Evolutionary conservation across 2,329 filamentous ascomycete species (phyloP), one percentile per base, ranked within the genome.

Genomic region (Aspergillus hiratsukae): DNA sequence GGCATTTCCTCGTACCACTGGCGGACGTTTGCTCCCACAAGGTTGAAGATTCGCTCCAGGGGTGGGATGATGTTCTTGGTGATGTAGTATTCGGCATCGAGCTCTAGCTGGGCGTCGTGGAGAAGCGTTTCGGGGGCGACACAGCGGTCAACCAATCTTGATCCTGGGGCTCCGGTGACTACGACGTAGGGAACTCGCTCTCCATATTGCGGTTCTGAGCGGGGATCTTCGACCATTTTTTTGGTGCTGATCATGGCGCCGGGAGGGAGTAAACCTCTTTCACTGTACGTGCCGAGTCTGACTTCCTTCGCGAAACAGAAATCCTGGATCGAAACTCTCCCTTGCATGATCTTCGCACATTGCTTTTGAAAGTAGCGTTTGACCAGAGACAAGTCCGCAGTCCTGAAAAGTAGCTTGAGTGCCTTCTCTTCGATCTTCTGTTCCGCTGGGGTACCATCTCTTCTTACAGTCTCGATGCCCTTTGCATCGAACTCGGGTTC

Each of bases 1-100:
- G 93, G 93, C 91, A 97, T 95, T 74, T 97, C 91, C 61, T 96
- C 91, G 68, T 91, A 97, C 94, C 94, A 99, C 57, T 85, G 83
- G 19, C 89, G 80, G 0, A 97, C 89, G 69, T 94, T 96, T 31
- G 91, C 94, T 6, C 94, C 94, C 2, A 97, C 89, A 2, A 99
- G 86, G 67, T 94, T 96, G 78, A 99, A 97, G 62, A 99, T 97
- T 28, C 94, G 87, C 73, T 97, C 93, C 0, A 99, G 81, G 0
- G 94, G 94, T 5, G 94, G 94, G 51, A 99, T 95, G 8, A 99
- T 71, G 69, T 97, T 97, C 77, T 97, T 97, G 19, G 83, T 85
- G 66, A 99, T 97, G 77, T 99, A 99, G 75, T 99, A 99, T 64
- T 97, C 91, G 0, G 92, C 87, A 68, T 99, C 94, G 19, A 99